Conservation (phyloP, 1,284 basidiomycete genomes). For the Leccinum variabile region DNA sequence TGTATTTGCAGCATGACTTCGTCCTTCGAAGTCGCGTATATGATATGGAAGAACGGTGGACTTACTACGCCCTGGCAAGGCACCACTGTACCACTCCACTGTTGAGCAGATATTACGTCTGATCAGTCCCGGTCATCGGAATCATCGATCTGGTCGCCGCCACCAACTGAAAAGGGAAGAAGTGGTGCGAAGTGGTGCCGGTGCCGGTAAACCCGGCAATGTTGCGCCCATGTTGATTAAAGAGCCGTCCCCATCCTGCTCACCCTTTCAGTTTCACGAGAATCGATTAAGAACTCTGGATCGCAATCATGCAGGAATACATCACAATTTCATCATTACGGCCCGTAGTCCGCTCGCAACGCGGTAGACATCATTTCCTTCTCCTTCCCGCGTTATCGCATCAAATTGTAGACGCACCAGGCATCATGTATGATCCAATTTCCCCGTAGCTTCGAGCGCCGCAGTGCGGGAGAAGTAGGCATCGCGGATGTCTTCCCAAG, state of each 20-base stretch:
- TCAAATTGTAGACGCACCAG: not conserved
- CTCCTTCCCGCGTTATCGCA: not conserved
- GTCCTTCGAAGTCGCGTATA: not conserved
- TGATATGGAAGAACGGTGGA: not conserved
- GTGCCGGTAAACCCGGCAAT: not conserved
- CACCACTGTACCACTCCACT: not conserved
- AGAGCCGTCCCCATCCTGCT: not conserved
- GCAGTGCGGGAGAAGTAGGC: not conserved
- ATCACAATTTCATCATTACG: not conserved
- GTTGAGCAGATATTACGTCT: not conserved
- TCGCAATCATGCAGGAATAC: not conserved
- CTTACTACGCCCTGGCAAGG: not conserved
- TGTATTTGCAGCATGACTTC: too few species aligned
- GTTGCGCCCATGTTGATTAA: not conserved
- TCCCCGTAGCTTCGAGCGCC: not conserved
- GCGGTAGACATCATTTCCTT: not conserved
- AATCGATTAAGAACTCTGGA: not conserved
- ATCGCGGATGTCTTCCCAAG: not conserved
- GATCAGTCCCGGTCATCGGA: not conserved
- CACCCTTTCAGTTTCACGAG: not conserved
- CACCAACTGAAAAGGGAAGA: not conserved
- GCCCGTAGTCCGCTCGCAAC: not conserved
- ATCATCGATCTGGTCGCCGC: not conserved
- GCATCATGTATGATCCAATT: not conserved
- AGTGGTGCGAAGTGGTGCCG: not conserved